Evolutionary conservation across 352 stramenopile species (phyloP).

Genomic region (Plasmopara muralis): DNA sequence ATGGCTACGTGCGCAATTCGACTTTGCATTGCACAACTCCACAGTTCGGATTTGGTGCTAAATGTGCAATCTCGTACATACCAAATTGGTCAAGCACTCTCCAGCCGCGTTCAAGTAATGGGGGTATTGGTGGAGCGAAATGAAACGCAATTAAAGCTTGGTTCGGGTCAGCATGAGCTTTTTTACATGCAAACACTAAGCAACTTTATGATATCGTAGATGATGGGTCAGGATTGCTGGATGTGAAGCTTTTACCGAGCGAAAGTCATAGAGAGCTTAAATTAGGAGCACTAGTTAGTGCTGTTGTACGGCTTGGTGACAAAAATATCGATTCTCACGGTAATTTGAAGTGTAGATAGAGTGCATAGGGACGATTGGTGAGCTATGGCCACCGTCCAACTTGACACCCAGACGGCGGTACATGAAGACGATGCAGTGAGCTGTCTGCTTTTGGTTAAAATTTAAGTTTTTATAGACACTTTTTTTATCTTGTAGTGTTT

Average conservation of each 20-base stretch:
- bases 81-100: slow-evolving; percentile 9
- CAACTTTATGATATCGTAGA: slow-evolving; percentile 14
- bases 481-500: slow-evolving; percentile 20
- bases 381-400: slow-evolving; percentile 18
- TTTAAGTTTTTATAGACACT: slow-evolving; percentile 1
- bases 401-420: slow-evolving; percentile 16
- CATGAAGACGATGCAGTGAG: slow-evolving; percentile 35
- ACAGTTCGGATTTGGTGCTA: slow-evolving; percentile 13
- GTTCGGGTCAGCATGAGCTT: slow-evolving; percentile 13
- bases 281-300: slow-evolving; percentile 27
- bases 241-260: slow-evolving; percentile 18
- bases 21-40: slow-evolving; percentile 29
- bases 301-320: background rate
- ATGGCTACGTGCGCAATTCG: slow-evolving; percentile 19
- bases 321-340: background rate
- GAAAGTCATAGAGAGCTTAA: slow-evolving; percentile 11
- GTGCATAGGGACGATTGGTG: slow-evolving; percentile 28
- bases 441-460: background rate
- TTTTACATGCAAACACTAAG: slow-evolving; percentile 5
- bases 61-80: slow-evolving; percentile 17
- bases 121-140: slow-evolving; percentile 25
- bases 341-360: slow-evolving; percentile 22
- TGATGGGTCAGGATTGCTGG: slow-evolving; percentile 31
- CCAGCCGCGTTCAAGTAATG: slow-evolving; percentile 25
- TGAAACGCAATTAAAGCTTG: slow-evolving; percentile 22